phyloP scores from a whole-genome alignment of 306 rosid species.

The Quercus glauca region DNA sequence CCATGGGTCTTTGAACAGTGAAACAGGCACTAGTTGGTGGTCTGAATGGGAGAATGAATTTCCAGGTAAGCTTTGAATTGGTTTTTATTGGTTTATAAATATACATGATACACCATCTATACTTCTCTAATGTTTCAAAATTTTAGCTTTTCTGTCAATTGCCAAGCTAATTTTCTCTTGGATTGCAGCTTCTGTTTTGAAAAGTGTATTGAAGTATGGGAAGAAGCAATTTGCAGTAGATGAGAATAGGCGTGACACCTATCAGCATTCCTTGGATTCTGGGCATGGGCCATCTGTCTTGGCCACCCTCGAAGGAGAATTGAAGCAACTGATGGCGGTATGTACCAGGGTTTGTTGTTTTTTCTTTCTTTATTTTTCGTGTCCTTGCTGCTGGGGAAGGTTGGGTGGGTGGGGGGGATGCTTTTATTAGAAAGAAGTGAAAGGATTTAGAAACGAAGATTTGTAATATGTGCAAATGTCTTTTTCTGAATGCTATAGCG shows the following conservation, averaged over 20 bases:
- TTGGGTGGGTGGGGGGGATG: background rate
- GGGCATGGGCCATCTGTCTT: constrained; percentile 43
- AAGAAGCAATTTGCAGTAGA: constrained; percentile 69
- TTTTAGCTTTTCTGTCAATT: background rate
- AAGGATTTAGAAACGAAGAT: background rate
- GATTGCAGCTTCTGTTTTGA: constrained; percentile 78
- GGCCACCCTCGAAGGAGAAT: constrained; percentile 50
- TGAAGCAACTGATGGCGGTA: constrained; percentile 78
- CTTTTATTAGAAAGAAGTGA: background rate
- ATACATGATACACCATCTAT: background rate
- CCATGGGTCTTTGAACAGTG: constrained; percentile 40
- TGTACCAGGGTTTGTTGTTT: background rate
- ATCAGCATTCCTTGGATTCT: constrained; percentile 34
- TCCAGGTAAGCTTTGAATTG: constrained; percentile 49
- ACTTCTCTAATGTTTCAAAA: background rate
- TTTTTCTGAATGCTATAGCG: background rate
- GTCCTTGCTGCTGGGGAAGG: background rate
- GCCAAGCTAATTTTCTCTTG: constrained; percentile 7
- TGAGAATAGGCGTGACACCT: constrained; percentile 88
- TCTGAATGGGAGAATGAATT: constrained; percentile 91
- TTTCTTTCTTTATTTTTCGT: constrained; percentile 2
- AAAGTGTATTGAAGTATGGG: constrained; percentile 69
- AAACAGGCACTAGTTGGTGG: constrained; percentile 52
- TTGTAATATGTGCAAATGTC: background rate
- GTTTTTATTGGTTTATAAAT: background rate